A percentile compares a stretch with the other conserved stretches of the same genome.
phyloP scores from a whole-genome alignment of 2,329 filamentous ascomycete genomes.

The Chaetothyriales sp. region DNA sequence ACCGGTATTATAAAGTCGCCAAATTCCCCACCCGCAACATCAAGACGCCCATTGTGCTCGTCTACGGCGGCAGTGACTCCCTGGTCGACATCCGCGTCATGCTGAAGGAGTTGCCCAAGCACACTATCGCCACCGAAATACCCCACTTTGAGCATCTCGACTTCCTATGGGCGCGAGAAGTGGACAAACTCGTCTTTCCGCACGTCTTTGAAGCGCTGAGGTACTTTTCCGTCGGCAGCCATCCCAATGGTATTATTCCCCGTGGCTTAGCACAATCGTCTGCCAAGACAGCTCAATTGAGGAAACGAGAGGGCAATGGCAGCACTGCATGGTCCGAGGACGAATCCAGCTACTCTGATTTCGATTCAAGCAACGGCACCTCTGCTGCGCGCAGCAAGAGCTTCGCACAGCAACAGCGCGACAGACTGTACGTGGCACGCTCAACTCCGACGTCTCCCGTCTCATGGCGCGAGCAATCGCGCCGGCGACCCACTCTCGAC shows the following conservation, averaged over 20 bases:
- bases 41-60: constrained; percentile 80
- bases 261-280: constrained; percentile 13
- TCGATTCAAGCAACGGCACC: constrained; percentile 12
- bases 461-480: not conserved
- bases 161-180: constrained; percentile 84
- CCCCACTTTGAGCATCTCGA: constrained; percentile 93
- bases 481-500: not conserved
- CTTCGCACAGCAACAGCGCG: constrained; percentile 15
- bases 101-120: constrained; percentile 71
- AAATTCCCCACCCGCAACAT: constrained; percentile 96
- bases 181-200: constrained; percentile 70
- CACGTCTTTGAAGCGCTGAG: constrained; percentile 85
- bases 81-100: constrained; percentile 88
- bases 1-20: constrained; percentile 88
- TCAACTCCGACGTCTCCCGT: not conserved
- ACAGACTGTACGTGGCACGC: constrained; percentile 10
- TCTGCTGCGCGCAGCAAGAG: constrained; percentile 11
- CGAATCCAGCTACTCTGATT: constrained; percentile 14
- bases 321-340: constrained; percentile 15
- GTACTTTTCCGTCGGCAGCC: constrained; percentile 35
- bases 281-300: constrained; percentile 12
- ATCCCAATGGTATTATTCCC: constrained; percentile 9
- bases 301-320: constrained; percentile 9
- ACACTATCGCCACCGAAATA: constrained; percentile 75
- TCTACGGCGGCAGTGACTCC: constrained; percentile 89